These are phyloP conservation scores for Closterium sp. DNA, from an alignment of 139 green algal species.

Conservation along the genomic window DNA sequence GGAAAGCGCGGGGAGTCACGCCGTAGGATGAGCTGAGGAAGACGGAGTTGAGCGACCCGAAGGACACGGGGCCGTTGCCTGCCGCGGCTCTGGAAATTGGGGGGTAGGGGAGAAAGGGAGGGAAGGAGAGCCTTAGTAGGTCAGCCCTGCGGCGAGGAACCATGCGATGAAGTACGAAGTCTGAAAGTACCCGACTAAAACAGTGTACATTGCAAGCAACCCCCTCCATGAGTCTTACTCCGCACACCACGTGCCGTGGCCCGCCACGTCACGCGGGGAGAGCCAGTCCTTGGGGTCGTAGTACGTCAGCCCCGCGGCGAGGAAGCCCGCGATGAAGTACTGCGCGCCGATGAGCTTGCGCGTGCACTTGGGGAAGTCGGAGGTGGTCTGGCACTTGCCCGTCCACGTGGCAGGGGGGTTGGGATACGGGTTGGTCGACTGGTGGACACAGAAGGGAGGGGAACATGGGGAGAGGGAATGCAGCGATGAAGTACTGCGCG, in stretches of 20 bases:
- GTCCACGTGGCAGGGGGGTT: neutral
- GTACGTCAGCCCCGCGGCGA: neutral
- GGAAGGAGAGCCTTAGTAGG: neutral
- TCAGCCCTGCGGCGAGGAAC: neutral
- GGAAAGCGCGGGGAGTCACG: too few relatives aligned
- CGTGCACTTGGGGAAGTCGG: slow-evolving; percentile 11
- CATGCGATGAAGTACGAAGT: neutral
- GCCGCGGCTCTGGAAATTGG: neutral
- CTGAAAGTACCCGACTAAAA: neutral
- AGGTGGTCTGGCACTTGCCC: neutral
- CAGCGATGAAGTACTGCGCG: neutral
- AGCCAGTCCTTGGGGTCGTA: neutral
- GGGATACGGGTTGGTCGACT: neutral
- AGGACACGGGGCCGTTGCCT: neutral
- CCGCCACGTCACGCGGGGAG: neutral
- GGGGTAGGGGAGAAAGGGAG: too few relatives aligned
- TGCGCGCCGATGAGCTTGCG: neutral
- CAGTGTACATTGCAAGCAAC: neutral
- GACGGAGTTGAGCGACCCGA: neutral
- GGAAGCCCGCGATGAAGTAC: slow-evolving; percentile 2
- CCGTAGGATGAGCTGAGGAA: neutral
- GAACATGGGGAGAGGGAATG: too few relatives aligned
- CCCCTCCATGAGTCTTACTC: neutral
- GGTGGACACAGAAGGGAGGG: too few relatives aligned
- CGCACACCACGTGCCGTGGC: slow-evolving; percentile 3